Base-by-base conservation (phyloP, 2,329 filamentous ascomycete genomes). In the Alternaria postmessia region DNA sequence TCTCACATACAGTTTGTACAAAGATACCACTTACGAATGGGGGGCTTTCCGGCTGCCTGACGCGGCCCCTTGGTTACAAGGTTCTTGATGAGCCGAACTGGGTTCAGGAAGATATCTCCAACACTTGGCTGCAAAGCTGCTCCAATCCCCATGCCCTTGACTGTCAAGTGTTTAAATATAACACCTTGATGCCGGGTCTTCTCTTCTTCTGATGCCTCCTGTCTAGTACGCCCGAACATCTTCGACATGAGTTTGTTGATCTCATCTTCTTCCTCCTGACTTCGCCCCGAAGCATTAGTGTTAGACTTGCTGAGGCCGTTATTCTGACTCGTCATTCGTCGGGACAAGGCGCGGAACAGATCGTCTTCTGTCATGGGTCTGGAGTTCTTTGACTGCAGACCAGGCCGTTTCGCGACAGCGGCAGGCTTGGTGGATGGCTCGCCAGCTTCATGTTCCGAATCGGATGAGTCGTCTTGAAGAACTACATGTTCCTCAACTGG, bases 141-240 rank as follows among this genome's bases (percentile, higher is more conserved):
- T 28, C 89, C 86, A 14, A 88, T 79, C 28, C 85, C 85, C 72
- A 86, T 79, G 16, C 86, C 89, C 54, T 87, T 82, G 18, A 91
- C 89, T 0, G 82, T 89, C 47, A 91, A 80, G 56, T 88, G 81
- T 64, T 86, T 81, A 86, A 88, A 91, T 1, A 89, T 87, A 0
- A 91, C 82, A 24, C 89, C 89, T 3, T 90, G 82, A 71, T 92
- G 89, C 22, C 89, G 81, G 0, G 88, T 90, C 72, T 90, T 87
- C 67, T 91, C 89, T 62, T 90, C 89, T 62, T 91, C 86, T 1
- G 88, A 90, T n/a, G 86, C 81, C 44, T 85, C 83, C 65, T 89
- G 88, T 6, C 90, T 83, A 20, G 85, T 85, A 34, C 82, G 80
- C 6, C 90, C 90, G 68, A 92, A 92, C 84, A 92, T 90, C 3